Percentiles rank a stretch among this genome's conserved stretches.
These are phyloP conservation scores for Barbarea vulgaris DNA, from an alignment of 345 rosid species.

Conservation along the genomic window DNA sequence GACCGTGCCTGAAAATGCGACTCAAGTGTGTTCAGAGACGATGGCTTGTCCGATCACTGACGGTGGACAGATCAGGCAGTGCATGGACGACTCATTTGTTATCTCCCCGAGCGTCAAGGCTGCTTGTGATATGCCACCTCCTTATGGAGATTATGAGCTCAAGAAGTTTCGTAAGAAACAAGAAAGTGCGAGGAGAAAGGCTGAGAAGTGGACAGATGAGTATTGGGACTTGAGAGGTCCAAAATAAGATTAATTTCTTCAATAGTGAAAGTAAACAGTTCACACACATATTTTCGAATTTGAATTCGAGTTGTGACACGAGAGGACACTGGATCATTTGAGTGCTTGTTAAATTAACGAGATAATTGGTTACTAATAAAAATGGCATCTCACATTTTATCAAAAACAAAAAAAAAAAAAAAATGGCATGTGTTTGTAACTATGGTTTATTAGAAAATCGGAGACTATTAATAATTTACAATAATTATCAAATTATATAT, in stretches of 20 bases:
- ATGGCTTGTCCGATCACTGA: conserved; percentile 46
- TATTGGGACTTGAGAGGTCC: conserved; percentile 16
- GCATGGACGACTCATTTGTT: conserved; percentile 58
- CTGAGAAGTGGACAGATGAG: conserved; percentile 41
- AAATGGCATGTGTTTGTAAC: not conserved
- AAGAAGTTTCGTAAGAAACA: conserved; percentile 37
- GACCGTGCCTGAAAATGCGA: conserved; percentile 41
- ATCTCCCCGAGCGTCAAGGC: conserved; percentile 43
- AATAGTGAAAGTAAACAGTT: no score
- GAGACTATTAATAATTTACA: not conserved
- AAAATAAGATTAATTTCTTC: conserved; percentile 10
- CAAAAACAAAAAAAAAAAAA: no score
- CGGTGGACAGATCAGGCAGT: conserved; percentile 42
- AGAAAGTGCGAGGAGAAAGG: conserved; percentile 26
- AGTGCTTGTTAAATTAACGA: not conserved
- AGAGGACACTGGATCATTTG: no score
- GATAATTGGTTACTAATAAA: not conserved
- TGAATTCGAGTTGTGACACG: no score
- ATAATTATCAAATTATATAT: no score
- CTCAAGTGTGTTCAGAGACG: conserved; percentile 48
- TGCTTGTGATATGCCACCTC: conserved; percentile 55
- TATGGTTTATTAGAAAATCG: not conserved
- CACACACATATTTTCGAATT: no score
- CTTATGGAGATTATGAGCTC: conserved; percentile 39
- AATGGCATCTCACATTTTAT: no score